Percentiles rank a stretch among this genome's conserved stretches.
Evolutionary conservation across 2,329 filamentous ascomycete genomes (phyloP).

Genomic region (Nothopassalora personata): DNA sequence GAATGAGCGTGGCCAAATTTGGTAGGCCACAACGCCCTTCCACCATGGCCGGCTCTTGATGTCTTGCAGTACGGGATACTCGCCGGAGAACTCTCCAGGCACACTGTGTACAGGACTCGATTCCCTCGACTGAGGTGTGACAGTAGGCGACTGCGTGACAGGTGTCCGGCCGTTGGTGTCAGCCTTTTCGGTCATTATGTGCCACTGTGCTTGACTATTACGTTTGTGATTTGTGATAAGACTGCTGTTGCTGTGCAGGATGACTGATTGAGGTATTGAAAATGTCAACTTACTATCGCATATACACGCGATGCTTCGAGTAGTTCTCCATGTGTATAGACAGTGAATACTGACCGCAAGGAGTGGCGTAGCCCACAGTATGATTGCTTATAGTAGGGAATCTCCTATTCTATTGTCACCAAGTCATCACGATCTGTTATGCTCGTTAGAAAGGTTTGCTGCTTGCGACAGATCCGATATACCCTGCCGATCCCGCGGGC

Average conservation of each 20-base stretch:
- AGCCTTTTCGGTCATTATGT: background rate
- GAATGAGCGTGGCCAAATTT: constrained; percentile 45
- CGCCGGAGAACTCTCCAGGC: background rate
- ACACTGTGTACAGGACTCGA: background rate
- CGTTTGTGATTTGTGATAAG: background rate
- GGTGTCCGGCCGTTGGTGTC: background rate
- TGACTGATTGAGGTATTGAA: background rate
- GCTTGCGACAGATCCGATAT: too few relatives aligned
- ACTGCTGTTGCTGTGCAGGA: background rate
- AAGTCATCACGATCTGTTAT: background rate
- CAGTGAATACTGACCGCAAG: background rate
- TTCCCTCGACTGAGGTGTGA: background rate
- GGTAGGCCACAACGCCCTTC: constrained; percentile 43
- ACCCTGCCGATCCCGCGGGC: too few relatives aligned
- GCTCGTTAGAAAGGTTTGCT: background rate
- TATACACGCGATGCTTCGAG: background rate
- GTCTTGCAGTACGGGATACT: constrained; percentile 10
- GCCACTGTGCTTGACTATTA: background rate
- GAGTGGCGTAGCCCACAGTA: background rate
- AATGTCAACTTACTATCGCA: background rate
- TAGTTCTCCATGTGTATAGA: background rate
- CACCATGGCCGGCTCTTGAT: constrained; percentile 34
- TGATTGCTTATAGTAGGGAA: background rate
- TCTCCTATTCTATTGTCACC: background rate
- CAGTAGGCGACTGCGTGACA: background rate